Evolutionary conservation across 192 early-diverging fungal genomes (phyloP), one percentile per base, ranked within the genome.

Genomic region (Linnemannia zychae): DNA sequence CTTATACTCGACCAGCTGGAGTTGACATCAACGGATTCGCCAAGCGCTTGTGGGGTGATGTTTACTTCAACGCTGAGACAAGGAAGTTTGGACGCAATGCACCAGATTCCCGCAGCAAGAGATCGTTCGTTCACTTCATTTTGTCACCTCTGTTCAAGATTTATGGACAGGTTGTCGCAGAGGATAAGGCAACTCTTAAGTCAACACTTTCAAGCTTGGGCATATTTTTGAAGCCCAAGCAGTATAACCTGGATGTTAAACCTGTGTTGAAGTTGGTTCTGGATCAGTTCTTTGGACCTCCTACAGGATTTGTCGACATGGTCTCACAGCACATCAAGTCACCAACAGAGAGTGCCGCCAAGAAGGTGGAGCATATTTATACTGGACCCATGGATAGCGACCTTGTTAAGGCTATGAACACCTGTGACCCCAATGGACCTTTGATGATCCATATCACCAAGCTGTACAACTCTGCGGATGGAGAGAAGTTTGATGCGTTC

Each of bases 111-210:
- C 88, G 91, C 47, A 89, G 90, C 50, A 89, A 92, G 80, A 94
- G 99, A 20, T 93, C 96, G 18, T 99, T 99, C 90, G 95, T 97
- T 31, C 96, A 99, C 82, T 99, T 99, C 83, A 94, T 99, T 74
- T 82, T 99, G 17, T 95, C 98, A 78, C 98, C 98, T 17, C 87
- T 99, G 40, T 99, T 96, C 92, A 99, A 99, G 88, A 79, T 99
- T 3, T 98, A 95, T 87, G 92, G 95, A 0, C 97, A 96, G 75
- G 92, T 96, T 13, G 90, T 97, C 63, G 94, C 95, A 28, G 96
- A 96, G 87, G 94, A 97, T 75, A 89, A 91, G 40, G 88, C 90
- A n/a, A 87, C 83, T 7, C 81, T 99, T 78, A 94, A 93, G 75
- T 63, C 84, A 16, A 95, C 93, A 24, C 92, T 99, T 57, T 90